Evolutionary conservation across 305 asterid genomes (phyloP), one percentile per base, ranked within the genome.

Genomic region (Fraxinus angustifolia): DNA sequence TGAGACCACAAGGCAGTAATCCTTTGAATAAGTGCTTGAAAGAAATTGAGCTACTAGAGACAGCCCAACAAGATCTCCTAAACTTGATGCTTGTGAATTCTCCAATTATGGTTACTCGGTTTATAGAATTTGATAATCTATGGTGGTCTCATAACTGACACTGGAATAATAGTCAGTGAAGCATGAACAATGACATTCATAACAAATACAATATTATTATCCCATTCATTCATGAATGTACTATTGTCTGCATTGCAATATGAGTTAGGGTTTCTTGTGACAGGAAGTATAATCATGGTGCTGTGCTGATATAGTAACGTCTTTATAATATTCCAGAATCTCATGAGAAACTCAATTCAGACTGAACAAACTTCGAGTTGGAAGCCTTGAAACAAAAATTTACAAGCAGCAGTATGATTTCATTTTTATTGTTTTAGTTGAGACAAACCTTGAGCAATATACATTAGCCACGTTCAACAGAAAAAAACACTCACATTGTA

Each of bases 401-500:
- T 73, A 80, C 45, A 50, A 35, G 53, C 40, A 77, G 78, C 34
- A 28, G 70, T n/a, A 80, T 36, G 65, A 62, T 31, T 17, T 70
- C 19, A 26, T 71, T 62, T 48, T 38, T 11, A 45, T 14, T 11
- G 72, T 76, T 77, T 79, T 3, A 76, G 26, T 33, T 34, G 72
- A 79, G 34, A 65, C 17, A 26, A 26, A 58, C 34, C 72, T n/a
- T 71, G 79, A 65, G 58, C 34, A 77, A 26, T 17, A 60, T 56
- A 62, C 17, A 53, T 1, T 16, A 28, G 17, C 73, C 50, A 8
- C 48, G 31, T 36, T n/a, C 58, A 62, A 68, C 53, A 48, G 78
- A 53, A 68, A 35, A 35, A 70, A 82, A 75, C 17, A 86, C 96
- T 94, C 85, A 96, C 99, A 83, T 90, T 90, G 83, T 96, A 92